Evolutionary conservation across 768 basidiomycete species (phyloP).

Genomic region (Rhodotorula babjevae): DNA sequence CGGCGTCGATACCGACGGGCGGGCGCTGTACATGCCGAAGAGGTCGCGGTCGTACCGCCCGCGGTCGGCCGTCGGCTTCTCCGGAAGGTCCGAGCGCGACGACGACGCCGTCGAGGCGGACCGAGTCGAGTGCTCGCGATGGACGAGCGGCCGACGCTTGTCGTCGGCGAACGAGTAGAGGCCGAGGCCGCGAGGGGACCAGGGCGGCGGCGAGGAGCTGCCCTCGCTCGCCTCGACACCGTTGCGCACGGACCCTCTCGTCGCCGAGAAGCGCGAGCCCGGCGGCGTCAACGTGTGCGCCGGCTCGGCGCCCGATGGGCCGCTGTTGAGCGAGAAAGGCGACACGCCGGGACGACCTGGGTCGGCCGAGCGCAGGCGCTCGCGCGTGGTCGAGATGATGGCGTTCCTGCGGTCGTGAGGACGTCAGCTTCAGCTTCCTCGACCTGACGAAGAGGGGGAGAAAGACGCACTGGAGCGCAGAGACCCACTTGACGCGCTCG

Average conservation of each 20-base stretch:
- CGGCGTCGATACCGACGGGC: neutral
- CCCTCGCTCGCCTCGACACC: neutral
- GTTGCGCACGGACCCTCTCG: neutral
- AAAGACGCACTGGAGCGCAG: conserved; percentile 14
- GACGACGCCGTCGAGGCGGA: neutral
- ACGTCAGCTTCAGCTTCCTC: neutral
- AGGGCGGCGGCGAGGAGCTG: neutral
- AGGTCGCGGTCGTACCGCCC: neutral
- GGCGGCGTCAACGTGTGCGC: conserved; percentile 1
- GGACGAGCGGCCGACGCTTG: neutral
- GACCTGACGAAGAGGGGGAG: no score
- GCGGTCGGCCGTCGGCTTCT: neutral
- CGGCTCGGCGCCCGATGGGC: neutral
- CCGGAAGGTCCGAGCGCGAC: neutral
- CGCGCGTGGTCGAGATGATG: neutral
- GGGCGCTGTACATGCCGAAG: neutral
- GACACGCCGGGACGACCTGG: no score
- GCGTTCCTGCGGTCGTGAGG: neutral
- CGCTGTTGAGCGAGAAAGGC: no score
- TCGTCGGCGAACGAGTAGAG: neutral
- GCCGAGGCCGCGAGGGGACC: neutral
- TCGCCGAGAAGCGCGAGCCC: conserved; percentile 5
- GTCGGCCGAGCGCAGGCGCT: no score
- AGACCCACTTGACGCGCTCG: conserved; percentile 15
- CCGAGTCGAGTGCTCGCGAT: neutral